Conservation (phyloP, 768 basidiomycete genomes). For the Macrocybe gigantea region DNA sequence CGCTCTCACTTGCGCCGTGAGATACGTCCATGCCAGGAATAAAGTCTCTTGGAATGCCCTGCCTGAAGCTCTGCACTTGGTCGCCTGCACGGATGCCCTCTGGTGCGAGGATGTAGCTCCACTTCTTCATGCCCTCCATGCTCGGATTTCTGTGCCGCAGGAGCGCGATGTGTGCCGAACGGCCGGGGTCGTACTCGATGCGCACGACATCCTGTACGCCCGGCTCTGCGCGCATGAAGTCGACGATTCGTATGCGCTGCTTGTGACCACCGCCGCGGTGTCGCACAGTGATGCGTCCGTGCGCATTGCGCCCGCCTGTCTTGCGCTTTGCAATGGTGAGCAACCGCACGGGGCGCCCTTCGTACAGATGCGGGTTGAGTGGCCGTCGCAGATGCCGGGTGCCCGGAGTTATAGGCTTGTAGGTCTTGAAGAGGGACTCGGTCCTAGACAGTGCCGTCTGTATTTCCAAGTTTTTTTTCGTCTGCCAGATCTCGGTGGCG, state of each 20-base stretch:
- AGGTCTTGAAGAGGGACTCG: constrained; percentile 71
- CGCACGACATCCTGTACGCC: constrained; percentile 88
- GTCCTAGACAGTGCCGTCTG: constrained; percentile 43
- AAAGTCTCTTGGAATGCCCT: constrained; percentile 74
- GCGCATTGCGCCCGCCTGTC: constrained; percentile 80
- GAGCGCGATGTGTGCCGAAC: constrained; percentile 92
- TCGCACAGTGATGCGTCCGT: constrained; percentile 84
- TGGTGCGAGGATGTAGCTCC: constrained; percentile 91
- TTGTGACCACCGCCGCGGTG: constrained; percentile 90
- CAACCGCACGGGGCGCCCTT: constrained; percentile 76
- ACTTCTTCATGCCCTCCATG: constrained; percentile 50
- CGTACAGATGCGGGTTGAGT: constrained; percentile 74
- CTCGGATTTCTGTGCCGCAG: constrained; percentile 55
- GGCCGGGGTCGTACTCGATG: constrained; percentile 95
- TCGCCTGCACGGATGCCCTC: constrained; percentile 89
- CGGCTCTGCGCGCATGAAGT: constrained; percentile 73
- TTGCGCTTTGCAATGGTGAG: constrained; percentile 80
- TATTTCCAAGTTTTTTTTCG: constrained; percentile 28
- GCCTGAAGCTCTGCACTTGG: constrained; percentile 77
- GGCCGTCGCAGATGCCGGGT: constrained; percentile 86
- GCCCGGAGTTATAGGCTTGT: constrained; percentile 83
- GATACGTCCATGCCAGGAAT: constrained; percentile 44
- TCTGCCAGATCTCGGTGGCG: constrained; percentile 33
- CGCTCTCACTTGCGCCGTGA: constrained; percentile 9
- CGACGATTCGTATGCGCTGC: constrained; percentile 78